Percentiles rank a stretch among this genome's conserved stretches.
Evolutionary conservation across 176 grass and related monocot genomes (phyloP).

Genomic region (Ensete glaucum): DNA sequence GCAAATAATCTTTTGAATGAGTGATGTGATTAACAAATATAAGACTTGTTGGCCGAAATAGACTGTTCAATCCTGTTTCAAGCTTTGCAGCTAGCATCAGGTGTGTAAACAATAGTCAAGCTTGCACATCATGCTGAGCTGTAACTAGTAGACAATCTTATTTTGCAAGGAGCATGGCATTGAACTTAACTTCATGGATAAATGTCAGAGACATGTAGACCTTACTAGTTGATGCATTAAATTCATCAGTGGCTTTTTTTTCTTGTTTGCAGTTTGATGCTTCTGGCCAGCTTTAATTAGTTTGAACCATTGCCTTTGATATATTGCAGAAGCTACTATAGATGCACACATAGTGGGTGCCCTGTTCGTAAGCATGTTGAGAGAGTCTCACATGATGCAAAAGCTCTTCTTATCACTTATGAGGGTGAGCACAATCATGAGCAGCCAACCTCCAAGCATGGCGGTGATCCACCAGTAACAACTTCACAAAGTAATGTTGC

Average conservation of each 20-base stretch:
- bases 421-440: conserved; percentile 95
- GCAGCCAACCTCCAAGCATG: conserved; percentile 38
- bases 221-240: neutral
- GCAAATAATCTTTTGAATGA: no score
- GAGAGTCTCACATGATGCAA: conserved; percentile 59
- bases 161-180: no score
- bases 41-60: no score
- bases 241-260: neutral
- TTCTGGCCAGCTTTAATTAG: neutral
- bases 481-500: conserved; percentile 4
- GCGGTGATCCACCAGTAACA: conserved; percentile 18
- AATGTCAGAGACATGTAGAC: no score
- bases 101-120: no score
- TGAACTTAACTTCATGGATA: no score
- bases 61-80: no score
- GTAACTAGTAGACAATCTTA: neutral
- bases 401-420: conserved; percentile 83
- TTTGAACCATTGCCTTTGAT: conserved; percentile 2
- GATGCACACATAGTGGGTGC: conserved; percentile 81
- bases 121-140: neutral
- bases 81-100: no score
- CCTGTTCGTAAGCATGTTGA: conserved; percentile 98
- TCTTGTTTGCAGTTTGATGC: neutral
- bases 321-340: conserved; percentile 88
- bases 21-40: no score